phyloP scores from a whole-genome alignment of 1,284 basidiomycete species.

The Malassezia caprae region DNA sequence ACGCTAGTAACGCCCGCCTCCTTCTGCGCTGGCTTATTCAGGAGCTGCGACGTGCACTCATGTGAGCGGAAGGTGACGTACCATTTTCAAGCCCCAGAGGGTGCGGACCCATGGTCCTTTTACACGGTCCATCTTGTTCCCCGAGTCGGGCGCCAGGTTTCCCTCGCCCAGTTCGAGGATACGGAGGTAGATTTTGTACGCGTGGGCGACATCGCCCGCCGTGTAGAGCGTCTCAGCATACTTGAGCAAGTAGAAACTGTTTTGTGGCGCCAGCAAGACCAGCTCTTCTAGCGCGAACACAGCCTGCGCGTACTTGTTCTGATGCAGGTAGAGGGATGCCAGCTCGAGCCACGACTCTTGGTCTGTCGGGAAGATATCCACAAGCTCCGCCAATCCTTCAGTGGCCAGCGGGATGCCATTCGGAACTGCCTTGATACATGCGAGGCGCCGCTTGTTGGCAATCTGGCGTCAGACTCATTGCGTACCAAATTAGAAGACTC shows the following conservation, averaged over 20 bases:
- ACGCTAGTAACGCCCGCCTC: constrained; percentile 17
- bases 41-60: constrained; percentile 12
- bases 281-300: constrained; percentile 69
- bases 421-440: constrained; percentile 51
- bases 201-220: constrained; percentile 54
- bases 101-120: constrained; percentile 37
- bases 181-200: constrained; percentile 40
- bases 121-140: constrained; percentile 16
- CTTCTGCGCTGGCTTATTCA: not conserved
- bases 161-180: constrained; percentile 34
- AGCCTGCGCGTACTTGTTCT: constrained; percentile 58
- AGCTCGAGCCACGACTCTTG: constrained; percentile 85
- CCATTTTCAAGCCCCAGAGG: constrained; percentile 43
- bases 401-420: constrained; percentile 55
- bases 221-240: constrained; percentile 81
- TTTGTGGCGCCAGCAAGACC: constrained; percentile 70
- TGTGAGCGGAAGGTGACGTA: constrained; percentile 9
- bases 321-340: constrained; percentile 72
- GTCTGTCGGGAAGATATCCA: constrained; percentile 89
- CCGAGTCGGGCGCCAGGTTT: not conserved
- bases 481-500: constrained; percentile 70
- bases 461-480: constrained; percentile 52
- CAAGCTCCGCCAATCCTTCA: constrained; percentile 64
- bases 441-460: constrained; percentile 72
- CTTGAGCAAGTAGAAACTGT: constrained; percentile 68